These are phyloP conservation scores for Clonostachys rosea DNA, from an alignment of 2,329 filamentous ascomycete genomes.

Conservation along the genomic window DNA sequence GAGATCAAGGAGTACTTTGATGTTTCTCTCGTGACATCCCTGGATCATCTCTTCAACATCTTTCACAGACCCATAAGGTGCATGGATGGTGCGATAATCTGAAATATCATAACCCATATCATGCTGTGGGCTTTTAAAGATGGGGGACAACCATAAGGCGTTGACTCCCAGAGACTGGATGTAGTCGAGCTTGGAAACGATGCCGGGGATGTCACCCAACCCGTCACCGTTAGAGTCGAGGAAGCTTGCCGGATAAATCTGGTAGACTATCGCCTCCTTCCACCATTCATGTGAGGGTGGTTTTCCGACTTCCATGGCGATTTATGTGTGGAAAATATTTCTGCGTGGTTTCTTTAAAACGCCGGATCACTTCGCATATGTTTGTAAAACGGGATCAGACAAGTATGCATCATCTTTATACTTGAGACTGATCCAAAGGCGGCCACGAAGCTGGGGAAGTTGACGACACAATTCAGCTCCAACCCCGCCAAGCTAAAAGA, in stretches of 20 bases:
- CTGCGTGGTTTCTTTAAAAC: no score
- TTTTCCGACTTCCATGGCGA: no score
- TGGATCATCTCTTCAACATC: conserved; percentile 60
- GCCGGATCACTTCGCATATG: no score
- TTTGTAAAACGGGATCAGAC: no score
- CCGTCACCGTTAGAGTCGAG: conserved; percentile 54
- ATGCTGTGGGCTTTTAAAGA: conserved; percentile 57
- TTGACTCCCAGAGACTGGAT: conserved; percentile 57
- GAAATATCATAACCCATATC: conserved; percentile 72
- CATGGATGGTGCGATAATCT: conserved; percentile 61
- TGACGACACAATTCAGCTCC: no score
- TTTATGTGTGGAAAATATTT: no score
- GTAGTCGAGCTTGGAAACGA: conserved; percentile 57
- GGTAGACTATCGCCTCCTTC: conserved; percentile 51
- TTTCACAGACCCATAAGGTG: conserved; percentile 60
- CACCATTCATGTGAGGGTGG: conserved; percentile 31
- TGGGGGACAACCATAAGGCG: conserved; percentile 63
- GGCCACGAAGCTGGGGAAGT: no score
- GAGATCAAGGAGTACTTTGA: conserved; percentile 69
- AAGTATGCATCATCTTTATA: no score
- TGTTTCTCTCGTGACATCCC: conserved; percentile 53
- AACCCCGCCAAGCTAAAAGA: no score
- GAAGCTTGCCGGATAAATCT: conserved; percentile 54
- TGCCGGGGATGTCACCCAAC: conserved; percentile 56
- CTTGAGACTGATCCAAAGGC: no score